Evolutionary conservation across 306 rosid species (phyloP).

Genomic region (Ormosia semicastrata): DNA sequence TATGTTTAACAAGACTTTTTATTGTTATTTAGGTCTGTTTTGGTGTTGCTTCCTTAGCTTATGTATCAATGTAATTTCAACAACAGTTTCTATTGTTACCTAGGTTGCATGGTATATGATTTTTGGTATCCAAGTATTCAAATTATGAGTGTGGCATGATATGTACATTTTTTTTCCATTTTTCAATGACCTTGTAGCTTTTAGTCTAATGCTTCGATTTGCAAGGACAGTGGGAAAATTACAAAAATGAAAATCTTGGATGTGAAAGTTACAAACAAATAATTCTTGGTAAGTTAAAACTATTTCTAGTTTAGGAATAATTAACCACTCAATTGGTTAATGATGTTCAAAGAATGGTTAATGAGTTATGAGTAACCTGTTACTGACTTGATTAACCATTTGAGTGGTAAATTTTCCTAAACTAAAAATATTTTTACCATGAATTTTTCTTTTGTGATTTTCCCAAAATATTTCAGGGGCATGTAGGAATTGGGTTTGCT

Average conservation of each 20-base stretch:
- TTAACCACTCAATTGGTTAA: not conserved
- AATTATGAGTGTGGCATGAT: not conserved
- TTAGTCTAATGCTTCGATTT: not conserved
- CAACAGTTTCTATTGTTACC: not conserved
- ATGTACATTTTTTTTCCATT: not conserved
- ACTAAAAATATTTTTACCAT: not conserved
- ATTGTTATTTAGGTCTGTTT: not conserved
- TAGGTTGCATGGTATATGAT: not conserved
- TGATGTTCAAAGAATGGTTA: not conserved
- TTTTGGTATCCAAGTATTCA: not conserved
- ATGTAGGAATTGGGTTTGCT: not conserved
- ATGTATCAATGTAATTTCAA: not conserved
- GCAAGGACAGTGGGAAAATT: not conserved
- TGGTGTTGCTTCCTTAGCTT: not conserved
- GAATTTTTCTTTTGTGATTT: constrained; percentile 7
- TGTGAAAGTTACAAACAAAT: not conserved
- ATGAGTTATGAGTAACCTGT: not conserved
- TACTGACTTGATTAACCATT: not conserved
- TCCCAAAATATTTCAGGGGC: not conserved
- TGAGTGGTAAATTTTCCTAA: not conserved
- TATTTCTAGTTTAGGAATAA: too few species aligned
- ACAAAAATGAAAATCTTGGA: not conserved
- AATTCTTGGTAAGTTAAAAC: too few species aligned
- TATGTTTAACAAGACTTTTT: not conserved
- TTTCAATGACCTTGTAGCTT: not conserved